A percentile compares a stretch with the other conserved stretches of the same genome.
These are phyloP conservation scores for Podaxis pistillaris DNA, from an alignment of 768 basidiomycete species.

Conservation along the genomic window DNA sequence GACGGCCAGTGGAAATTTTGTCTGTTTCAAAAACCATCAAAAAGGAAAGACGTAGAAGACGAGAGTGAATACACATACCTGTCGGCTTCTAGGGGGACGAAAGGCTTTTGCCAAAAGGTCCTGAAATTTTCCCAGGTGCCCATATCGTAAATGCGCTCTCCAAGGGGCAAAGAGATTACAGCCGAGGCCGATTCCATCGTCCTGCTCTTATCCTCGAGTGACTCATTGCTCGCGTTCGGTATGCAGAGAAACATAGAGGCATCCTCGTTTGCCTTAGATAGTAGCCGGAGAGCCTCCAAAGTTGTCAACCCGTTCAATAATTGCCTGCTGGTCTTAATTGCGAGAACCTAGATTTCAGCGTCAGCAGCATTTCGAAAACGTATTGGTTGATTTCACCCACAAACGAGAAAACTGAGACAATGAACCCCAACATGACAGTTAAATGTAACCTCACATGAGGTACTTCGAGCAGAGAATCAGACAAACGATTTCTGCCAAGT, in stretches of 20 bases:
- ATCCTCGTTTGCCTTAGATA: not conserved
- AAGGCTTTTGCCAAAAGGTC: constrained; percentile 20
- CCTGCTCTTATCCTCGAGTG: not conserved
- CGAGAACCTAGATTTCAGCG: constrained; percentile 19
- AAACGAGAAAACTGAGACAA: constrained; percentile 35
- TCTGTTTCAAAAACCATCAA: constrained; percentile 15
- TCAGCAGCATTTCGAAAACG: not conserved
- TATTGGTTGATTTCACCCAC: constrained; percentile 24
- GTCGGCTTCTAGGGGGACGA: constrained; percentile 17
- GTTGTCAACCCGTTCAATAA: constrained; percentile 35
- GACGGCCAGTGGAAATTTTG: constrained; percentile 34
- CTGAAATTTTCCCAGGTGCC: constrained; percentile 30
- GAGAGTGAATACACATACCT: constrained; percentile 16
- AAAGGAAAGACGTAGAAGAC: constrained; percentile 2
- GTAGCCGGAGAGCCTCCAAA: constrained; percentile 26
- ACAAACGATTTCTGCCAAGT: constrained; percentile 9
- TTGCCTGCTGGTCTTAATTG: constrained; percentile 11
- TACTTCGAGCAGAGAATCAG: constrained; percentile 31
- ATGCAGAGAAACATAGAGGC: constrained; percentile 10
- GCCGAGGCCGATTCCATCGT: not conserved
- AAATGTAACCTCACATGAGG: constrained; percentile 34
- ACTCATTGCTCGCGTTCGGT: not conserved
- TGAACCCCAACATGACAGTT: constrained; percentile 22
- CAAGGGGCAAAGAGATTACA: constrained; percentile 21
- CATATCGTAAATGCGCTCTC: constrained; percentile 38